Base-by-base conservation (phyloP, 192 early-diverging fungal species). In the Podila minutissima region DNA sequence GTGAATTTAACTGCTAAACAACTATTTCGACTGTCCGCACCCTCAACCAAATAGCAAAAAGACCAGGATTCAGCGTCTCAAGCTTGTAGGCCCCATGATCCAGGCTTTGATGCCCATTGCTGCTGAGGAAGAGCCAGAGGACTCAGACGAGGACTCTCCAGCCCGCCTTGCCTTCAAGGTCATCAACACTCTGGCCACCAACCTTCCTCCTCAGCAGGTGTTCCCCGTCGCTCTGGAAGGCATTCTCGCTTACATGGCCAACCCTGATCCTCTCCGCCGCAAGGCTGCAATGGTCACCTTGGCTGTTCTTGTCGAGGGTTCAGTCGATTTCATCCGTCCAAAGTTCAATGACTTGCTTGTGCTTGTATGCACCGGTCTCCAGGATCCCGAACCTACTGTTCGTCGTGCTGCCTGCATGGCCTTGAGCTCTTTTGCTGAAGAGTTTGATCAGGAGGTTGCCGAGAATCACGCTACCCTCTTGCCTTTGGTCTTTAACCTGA, bases 261-360 rank as follows among this genome's bases (percentile, higher is more conserved):
- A 89, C 71, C 71, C 89, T 17, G 88, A 94, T 59, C 93, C 94
- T 46, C 84, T 86, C 59, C 90, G 85, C 74, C 90, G 96, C 63
- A 95, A 95, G 81, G 95, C 94, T 50, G 90, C 93, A 35, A 95
- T 97, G 94, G 89, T 97, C 79, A 89, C 92, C 29, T 88, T 97
- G 72, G 76, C 76, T 35, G 76, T 90, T 60, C 83, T 94, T 62
- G 90, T 95, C 33, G 96, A 98, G 79, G 94, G 94, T 13, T 94
- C 93, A 62, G 93, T 95, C 19, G 96, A 98, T 66, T 92, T 89
- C 62, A 95, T 95, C 72, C 89, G 93, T 49, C 83, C 89, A 60
- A 89, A 90, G 74, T 89, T 95, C 59, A 88, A 91, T 59, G 95
- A 95, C n/a, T 85, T 98, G 57, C 83, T 97, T 35, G 83, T 88